Base-by-base conservation (phyloP, 1,139 yeast genomes). In the Yamadazyma friedrichii region DNA sequence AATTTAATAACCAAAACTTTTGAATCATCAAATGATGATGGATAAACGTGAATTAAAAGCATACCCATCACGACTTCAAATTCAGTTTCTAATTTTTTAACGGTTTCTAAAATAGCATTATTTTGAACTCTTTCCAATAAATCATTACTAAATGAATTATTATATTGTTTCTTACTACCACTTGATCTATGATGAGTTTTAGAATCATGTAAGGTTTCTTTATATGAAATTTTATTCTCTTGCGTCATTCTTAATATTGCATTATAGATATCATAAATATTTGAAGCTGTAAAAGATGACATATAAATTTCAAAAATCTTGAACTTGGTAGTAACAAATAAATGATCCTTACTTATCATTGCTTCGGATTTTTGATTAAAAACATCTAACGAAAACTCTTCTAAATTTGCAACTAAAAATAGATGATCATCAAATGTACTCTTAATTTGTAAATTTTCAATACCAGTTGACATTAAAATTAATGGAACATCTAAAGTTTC, bases 221-320 rank as follows among this genome's bases (percentile, higher is more conserved):
- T 76, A 54, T 89, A 88, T 0, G 94, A 84, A 4, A 78, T 70
- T 48, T 73, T 74, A 49, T 80, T 84, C 45, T 88, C 96, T 50
- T 82, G 85, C 24, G 82, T 70, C 72, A 89, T 82, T 50, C 96
- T 72, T 36, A 77, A 64, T 17, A 88, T 65, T 0, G 94, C 81
- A 44, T 83, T 84, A 53, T 80, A 77, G 36, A 93, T 82, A 62
- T 91, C 96, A 49, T 83, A 70, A 26, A 88, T 67, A 53, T 85
- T 88, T 0, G 96, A 84, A 0, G 95, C 94, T 0, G 95, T 84
- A 52, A 93, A 71, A 0, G 96, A 88, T 0, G 98, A 89, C 43
- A 85, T 69, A 52, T 78, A 87, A 1, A 88, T 53, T 43, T 78
- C 80, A 10, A 84, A 70, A 0, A 79, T 69, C 3, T 72, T 80